These are phyloP conservation scores for Melastoma candidum DNA, from an alignment of 441 rosid species.

Conservation along the genomic window DNA sequence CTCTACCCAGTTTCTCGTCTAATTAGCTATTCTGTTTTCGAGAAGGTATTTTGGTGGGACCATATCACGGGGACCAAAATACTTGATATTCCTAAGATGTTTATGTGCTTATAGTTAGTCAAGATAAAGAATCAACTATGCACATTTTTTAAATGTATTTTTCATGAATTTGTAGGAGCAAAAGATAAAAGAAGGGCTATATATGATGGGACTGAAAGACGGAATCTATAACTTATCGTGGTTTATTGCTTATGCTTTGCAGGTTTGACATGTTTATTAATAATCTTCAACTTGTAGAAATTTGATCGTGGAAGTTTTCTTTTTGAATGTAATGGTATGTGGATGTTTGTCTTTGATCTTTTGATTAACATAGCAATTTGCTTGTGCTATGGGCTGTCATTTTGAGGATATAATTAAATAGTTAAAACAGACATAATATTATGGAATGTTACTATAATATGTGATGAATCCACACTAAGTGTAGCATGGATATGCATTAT, in stretches of 20 bases:
- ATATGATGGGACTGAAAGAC: constrained; percentile 95
- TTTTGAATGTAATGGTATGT: no score
- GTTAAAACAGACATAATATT: no score
- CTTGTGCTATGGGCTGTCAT: no score
- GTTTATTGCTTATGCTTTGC: constrained; percentile 80
- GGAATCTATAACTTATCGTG: constrained; percentile 89
- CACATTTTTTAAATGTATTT: constrained; percentile 1
- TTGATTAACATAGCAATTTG: no score
- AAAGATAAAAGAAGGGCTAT: constrained; percentile 95
- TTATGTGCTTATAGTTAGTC: not conserved
- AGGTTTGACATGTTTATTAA: constrained; percentile 32
- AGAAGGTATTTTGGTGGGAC: constrained; percentile 61
- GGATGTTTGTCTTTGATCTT: no score
- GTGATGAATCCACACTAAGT: no score
- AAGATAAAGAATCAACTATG: constrained; percentile 1
- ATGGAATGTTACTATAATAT: no score
- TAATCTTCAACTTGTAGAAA: constrained; percentile 3
- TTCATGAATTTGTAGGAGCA: constrained; percentile 58
- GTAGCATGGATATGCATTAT: no score
- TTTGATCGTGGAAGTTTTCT: not conserved
- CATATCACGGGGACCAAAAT: not conserved
- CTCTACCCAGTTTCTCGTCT: constrained; percentile 92
- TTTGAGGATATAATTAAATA: no score
- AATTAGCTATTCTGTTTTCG: constrained; percentile 89
- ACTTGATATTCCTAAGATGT: not conserved